Conservation (phyloP, 352 stramenopile genomes). For the Elongisporangium anandrum region DNA sequence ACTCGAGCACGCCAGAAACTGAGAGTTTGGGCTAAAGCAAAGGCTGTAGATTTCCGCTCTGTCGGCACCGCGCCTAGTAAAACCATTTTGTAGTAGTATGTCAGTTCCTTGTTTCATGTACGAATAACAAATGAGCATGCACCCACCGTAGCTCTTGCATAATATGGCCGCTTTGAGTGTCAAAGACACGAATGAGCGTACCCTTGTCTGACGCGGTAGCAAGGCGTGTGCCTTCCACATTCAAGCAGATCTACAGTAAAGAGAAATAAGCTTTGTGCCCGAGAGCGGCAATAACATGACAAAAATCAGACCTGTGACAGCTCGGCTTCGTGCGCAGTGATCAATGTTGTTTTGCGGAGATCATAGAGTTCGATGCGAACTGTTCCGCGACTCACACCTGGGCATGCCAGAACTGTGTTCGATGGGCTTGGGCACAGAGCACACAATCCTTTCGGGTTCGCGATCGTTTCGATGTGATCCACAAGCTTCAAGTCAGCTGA, state of each 20-base stretch:
- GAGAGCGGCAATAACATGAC: neutral
- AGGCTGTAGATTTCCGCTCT: conserved; percentile 97
- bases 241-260: conserved; percentile 81
- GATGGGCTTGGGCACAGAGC: conserved; percentile 90
- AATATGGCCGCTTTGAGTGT: conserved; percentile 92
- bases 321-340: conserved; percentile 95
- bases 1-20: conserved; percentile 93
- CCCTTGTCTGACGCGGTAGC: conserved; percentile 96
- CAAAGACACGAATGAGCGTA: conserved; percentile 97
- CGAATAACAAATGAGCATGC: conserved; percentile 1
- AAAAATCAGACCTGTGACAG: conserved; percentile 62
- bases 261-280: neutral
- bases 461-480: conserved; percentile 98
- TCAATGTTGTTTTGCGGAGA: conserved; percentile 91
- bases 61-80: conserved; percentile 90
- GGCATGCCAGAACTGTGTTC: conserved; percentile 96
- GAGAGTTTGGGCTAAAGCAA: conserved; percentile 93
- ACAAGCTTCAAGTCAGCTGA: conserved; percentile 95
- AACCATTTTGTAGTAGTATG: neutral
- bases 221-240: conserved; percentile 92
- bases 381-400: conserved; percentile 83
- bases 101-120: neutral
- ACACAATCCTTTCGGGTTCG: conserved; percentile 95
- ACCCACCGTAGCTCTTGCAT: conserved; percentile 78
- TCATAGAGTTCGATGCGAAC: conserved; percentile 98